Conservation (phyloP, 2,329 filamentous ascomycete genomes). For the Fusarium chlamydosporum region DNA sequence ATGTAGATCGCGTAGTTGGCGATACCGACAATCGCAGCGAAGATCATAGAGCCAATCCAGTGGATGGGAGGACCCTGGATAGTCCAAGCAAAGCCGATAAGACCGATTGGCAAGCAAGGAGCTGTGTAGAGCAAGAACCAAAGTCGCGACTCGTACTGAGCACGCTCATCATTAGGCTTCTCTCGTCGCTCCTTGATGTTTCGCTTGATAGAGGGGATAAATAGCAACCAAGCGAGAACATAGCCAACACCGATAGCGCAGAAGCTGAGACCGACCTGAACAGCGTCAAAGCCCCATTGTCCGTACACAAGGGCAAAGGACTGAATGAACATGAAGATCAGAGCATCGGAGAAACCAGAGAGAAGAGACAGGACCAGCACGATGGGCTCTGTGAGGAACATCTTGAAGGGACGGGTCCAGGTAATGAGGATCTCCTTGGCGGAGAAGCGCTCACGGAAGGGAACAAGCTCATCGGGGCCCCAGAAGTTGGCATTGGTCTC, state of each 20-base stretch:
- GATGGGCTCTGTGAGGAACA: constrained; percentile 82
- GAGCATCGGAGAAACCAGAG: constrained; percentile 78
- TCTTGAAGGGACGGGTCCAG: constrained; percentile 76
- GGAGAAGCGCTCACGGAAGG: constrained; percentile 71
- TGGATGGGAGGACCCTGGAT: constrained; percentile 73
- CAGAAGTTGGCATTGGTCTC: constrained; percentile 72
- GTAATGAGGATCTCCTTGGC: constrained; percentile 68
- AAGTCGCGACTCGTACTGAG: constrained; percentile 78
- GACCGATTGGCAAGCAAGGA: constrained; percentile 73
- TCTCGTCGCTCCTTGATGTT: constrained; percentile 66
- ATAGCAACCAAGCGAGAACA: constrained; percentile 71
- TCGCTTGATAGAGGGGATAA: constrained; percentile 69
- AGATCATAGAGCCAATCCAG: constrained; percentile 78
- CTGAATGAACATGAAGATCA: constrained; percentile 85
- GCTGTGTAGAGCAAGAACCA: constrained; percentile 74
- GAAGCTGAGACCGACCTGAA: constrained; percentile 72
- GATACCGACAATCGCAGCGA: constrained; percentile 75
- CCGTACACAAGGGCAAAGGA: constrained; percentile 77
- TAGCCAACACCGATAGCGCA: constrained; percentile 78
- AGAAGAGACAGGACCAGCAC: constrained; percentile 78
- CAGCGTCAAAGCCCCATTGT: constrained; percentile 74
- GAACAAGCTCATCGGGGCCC: constrained; percentile 79
- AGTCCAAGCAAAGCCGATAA: constrained; percentile 79
- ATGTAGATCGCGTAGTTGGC: constrained; percentile 83
- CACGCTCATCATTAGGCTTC: constrained; percentile 68